phyloP scores from a whole-genome alignment of 805 yeast species.

The Torulaspora franciscae region DNA sequence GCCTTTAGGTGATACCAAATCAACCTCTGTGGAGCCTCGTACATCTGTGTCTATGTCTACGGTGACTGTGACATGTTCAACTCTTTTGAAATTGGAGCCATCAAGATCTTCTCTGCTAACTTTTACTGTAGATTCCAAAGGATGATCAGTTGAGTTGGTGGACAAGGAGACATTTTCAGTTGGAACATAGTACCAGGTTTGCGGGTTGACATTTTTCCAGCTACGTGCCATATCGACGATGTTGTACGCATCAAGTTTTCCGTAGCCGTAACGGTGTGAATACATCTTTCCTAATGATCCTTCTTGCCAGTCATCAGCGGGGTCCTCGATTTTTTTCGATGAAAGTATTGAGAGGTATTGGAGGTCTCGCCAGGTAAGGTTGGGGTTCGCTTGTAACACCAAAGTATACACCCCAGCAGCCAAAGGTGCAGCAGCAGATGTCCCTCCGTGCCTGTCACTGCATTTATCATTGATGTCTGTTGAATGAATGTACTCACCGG shows the following conservation, averaged over 20 bases:
- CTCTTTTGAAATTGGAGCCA: slow-evolving; percentile 54
- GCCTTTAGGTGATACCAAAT: slow-evolving; percentile 71
- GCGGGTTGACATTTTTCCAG: slow-evolving; percentile 90
- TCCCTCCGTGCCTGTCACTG: slow-evolving; percentile 81
- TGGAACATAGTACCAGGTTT: slow-evolving; percentile 67
- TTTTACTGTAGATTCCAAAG: slow-evolving; percentile 38
- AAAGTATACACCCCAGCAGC: slow-evolving; percentile 95
- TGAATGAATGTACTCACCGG: slow-evolving; percentile 83
- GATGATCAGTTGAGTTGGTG: slow-evolving; percentile 24
- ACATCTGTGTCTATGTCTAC: slow-evolving; percentile 59
- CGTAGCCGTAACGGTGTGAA: slow-evolving; percentile 88
- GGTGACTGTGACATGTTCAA: slow-evolving; percentile 84
- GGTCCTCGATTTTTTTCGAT: slow-evolving; percentile 60
- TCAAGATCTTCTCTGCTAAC: slow-evolving; percentile 48
- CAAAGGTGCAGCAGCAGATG: slow-evolving; percentile 97
- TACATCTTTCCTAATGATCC: slow-evolving; percentile 64
- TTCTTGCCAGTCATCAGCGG: slow-evolving; percentile 68
- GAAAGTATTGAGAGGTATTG: slow-evolving; percentile 76
- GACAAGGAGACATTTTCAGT: slow-evolving; percentile 34
- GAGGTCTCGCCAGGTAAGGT: slow-evolving; percentile 91
- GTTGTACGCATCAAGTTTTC: slow-evolving; percentile 76
- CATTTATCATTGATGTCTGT: slow-evolving; percentile 72
- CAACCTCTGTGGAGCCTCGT: slow-evolving; percentile 68
- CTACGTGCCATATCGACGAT: slow-evolving; percentile 65
- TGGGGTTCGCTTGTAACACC: slow-evolving; percentile 76